Conservation (phyloP, 1,284 basidiomycete species). For the Naganishia sp. region DNA sequence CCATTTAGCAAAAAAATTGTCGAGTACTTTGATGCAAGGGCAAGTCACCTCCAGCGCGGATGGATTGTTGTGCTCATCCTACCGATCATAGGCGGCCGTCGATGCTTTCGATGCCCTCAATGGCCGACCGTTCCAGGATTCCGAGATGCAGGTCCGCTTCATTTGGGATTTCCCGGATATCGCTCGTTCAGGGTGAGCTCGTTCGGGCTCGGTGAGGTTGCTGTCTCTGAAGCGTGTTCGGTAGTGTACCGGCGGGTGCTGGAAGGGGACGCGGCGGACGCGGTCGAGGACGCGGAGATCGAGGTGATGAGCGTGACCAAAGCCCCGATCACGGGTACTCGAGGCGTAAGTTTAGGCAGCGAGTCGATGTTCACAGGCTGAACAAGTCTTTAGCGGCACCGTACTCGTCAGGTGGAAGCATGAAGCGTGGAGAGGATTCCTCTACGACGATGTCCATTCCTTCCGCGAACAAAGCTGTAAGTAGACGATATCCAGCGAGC, state of each 20-base stretch:
- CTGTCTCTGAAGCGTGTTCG: background rate
- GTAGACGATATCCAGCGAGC: background rate
- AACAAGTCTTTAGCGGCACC: slow-evolving; percentile 1
- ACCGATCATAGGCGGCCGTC: slow-evolving; percentile 63
- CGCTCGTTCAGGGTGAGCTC: slow-evolving; percentile 40
- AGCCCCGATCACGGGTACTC: slow-evolving; percentile 17
- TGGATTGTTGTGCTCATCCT: slow-evolving; percentile 10
- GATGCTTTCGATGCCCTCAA: slow-evolving; percentile 78
- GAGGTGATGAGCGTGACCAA: slow-evolving; percentile 9
- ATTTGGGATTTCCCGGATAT: slow-evolving; percentile 72
- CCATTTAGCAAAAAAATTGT: slow-evolving; percentile 71
- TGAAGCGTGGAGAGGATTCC: slow-evolving; percentile 5
- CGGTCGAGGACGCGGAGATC: slow-evolving; percentile 19
- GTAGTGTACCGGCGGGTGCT: slow-evolving; percentile 11
- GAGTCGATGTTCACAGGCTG: background rate
- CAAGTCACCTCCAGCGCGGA: slow-evolving; percentile 48
- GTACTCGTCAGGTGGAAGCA: slow-evolving; percentile 15
- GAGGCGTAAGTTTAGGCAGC: slow-evolving; percentile 1
- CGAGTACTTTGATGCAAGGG: slow-evolving; percentile 84
- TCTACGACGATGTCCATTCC: slow-evolving; percentile 7
- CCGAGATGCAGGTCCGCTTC: slow-evolving; percentile 80
- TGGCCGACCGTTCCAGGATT: slow-evolving; percentile 76
- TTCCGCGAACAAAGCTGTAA: slow-evolving; percentile 14
- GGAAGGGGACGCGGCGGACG: slow-evolving; percentile 13
- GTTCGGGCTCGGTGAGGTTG: background rate